These are phyloP conservation scores for Cercospora beticola DNA, from an alignment of 2,329 filamentous ascomycete genomes.

Conservation along the genomic window DNA sequence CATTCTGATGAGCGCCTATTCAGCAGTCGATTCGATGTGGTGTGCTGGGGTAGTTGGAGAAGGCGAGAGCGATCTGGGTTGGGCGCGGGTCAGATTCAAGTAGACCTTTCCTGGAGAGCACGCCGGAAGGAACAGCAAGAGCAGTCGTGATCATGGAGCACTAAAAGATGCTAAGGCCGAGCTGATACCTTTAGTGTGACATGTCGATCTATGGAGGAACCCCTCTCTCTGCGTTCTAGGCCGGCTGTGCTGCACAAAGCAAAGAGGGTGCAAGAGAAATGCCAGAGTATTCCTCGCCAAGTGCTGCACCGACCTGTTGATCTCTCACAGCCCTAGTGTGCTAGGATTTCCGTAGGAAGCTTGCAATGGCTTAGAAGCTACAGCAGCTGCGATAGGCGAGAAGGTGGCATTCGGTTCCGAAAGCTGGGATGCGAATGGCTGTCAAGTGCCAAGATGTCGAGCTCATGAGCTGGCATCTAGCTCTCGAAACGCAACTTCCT, in stretches of 20 bases:
- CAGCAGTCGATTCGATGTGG: not conserved
- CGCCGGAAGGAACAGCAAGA: not conserved
- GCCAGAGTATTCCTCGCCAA: not conserved
- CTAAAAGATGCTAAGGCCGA: not conserved
- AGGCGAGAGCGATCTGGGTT: not conserved
- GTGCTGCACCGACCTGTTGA: not conserved
- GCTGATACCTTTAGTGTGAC: not conserved
- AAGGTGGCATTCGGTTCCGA: not conserved
- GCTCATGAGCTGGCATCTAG: not conserved
- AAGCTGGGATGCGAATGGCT: not conserved
- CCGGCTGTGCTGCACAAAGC: not conserved
- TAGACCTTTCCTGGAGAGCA: not conserved
- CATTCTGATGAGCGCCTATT: not conserved
- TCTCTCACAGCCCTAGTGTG: not conserved
- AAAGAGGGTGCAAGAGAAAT: not conserved
- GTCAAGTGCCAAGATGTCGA: not conserved
- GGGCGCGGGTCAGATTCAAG: not conserved
- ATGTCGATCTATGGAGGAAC: not conserved
- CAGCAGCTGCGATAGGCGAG: not conserved
- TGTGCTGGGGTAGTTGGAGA: not conserved
- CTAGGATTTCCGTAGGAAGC: not conserved
- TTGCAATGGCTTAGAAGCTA: not conserved
- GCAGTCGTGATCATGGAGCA: not conserved
- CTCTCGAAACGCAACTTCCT: slow-evolving; percentile 63
- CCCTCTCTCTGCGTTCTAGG: not conserved